phyloP scores from a whole-genome alignment of 305 asterid genomes.

The Monarda citriodora region DNA sequence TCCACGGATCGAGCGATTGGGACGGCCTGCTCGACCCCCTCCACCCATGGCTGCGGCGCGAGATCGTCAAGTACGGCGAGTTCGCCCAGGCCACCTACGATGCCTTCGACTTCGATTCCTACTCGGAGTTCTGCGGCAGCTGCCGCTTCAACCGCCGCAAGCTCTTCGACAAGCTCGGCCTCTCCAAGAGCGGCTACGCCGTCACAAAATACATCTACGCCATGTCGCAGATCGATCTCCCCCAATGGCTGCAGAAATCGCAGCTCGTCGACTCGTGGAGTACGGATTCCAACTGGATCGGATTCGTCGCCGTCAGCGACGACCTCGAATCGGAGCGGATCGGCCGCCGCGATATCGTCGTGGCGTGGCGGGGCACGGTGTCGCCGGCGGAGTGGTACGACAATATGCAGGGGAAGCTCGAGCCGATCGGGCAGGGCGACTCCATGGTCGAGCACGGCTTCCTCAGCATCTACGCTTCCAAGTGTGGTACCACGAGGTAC shows the following conservation, averaged over 20 bases:
- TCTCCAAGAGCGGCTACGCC: conserved; percentile 37
- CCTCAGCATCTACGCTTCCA: conserved; percentile 73
- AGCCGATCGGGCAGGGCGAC: conserved; percentile 59
- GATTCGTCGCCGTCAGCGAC: conserved; percentile 72
- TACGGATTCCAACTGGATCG: conserved; percentile 84
- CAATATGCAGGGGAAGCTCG: conserved; percentile 59
- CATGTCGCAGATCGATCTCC: conserved; percentile 67
- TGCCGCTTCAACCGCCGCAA: conserved; percentile 52
- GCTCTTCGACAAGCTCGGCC: conserved; percentile 52
- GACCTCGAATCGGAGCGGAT: conserved; percentile 60
- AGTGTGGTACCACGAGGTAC: conserved; percentile 58
- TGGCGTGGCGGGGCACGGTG: conserved; percentile 87
- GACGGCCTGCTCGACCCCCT: conserved; percentile 65
- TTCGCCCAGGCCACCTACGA: conserved; percentile 82
- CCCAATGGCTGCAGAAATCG: conserved; percentile 67
- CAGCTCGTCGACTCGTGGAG: conserved; percentile 59
- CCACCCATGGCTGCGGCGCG: conserved; percentile 65
- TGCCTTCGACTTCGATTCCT: conserved; percentile 64
- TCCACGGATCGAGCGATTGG: conserved; percentile 63
- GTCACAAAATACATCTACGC: conserved; percentile 62
- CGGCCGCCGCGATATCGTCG: conserved; percentile 71
- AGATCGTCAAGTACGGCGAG: conserved; percentile 77
- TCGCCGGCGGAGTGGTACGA: conserved; percentile 86
- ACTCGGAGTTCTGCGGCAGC: conserved; percentile 74
- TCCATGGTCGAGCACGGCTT: conserved; percentile 77